Evolutionary conservation across 164 flowering plant species (phyloP).

Genomic region (Vitis amurensis): DNA sequence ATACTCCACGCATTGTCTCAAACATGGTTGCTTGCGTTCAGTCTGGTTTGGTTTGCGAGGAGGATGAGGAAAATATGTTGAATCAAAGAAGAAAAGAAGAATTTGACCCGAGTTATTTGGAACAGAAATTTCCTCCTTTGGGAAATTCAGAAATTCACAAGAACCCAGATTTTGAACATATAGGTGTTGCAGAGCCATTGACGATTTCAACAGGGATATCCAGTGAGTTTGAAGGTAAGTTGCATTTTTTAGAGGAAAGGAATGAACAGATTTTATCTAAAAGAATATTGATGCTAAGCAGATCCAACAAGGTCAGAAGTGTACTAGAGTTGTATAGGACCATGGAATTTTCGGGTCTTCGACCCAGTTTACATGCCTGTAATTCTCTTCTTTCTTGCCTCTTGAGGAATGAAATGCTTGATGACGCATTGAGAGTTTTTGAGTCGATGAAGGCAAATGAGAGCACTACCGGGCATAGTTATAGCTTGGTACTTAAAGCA

Average conservation of each 20-base stretch:
- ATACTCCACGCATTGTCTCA: background rate
- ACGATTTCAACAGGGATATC: background rate
- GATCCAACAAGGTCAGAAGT: slow-evolving; percentile 69
- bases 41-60: slow-evolving; percentile 26
- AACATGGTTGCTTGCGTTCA: slow-evolving; percentile 23
- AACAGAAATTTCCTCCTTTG: slow-evolving; percentile 35
- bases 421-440: slow-evolving; percentile 56
- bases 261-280: slow-evolving; percentile 61
- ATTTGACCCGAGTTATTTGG: background rate
- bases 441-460: slow-evolving; percentile 53
- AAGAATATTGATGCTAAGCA: slow-evolving; percentile 71
- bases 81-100: slow-evolving; percentile 19
- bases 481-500: slow-evolving; percentile 77
- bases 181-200: slow-evolving; percentile 7
- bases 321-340: slow-evolving; percentile 64
- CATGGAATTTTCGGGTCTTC: slow-evolving; percentile 58
- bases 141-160: slow-evolving; percentile 20
- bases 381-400: slow-evolving; percentile 84
- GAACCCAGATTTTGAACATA: slow-evolving; percentile 15
- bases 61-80: slow-evolving; percentile 6
- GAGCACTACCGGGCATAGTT: slow-evolving; percentile 62
- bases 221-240: slow-evolving; percentile 22
- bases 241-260: slow-evolving; percentile 73
- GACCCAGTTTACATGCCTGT: slow-evolving; percentile 64
- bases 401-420: slow-evolving; percentile 49